Evolutionary conservation across 371 early-diverging fungal species (phyloP).

Genomic region (Syncephalastrum contaminatum): DNA sequence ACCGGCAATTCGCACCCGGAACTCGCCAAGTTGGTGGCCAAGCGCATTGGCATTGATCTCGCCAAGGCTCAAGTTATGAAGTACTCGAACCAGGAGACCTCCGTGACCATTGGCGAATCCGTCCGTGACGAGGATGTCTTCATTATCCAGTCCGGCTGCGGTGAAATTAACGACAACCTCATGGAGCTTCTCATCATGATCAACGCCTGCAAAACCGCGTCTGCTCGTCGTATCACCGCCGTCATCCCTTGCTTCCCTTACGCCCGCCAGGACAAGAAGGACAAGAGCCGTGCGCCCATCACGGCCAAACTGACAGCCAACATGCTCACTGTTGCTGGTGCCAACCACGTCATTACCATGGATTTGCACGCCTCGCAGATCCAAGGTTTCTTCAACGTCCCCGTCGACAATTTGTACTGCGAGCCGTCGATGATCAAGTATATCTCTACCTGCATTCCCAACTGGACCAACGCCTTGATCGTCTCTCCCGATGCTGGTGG

Average conservation of each 20-base stretch:
- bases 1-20: constrained; percentile 97
- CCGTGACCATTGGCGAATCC: constrained; percentile 96
- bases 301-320: constrained; percentile 94
- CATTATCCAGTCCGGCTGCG: constrained; percentile 88
- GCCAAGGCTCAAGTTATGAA: constrained; percentile 91
- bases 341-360: constrained; percentile 98
- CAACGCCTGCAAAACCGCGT: constrained; percentile 95
- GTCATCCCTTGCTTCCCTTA: constrained; percentile 98
- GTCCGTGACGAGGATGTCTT: constrained; percentile 93
- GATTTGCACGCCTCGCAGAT: constrained; percentile 96
- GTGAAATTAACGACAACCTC: constrained; percentile 91
- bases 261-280: constrained; percentile 96
- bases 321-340: constrained; percentile 93
- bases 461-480: constrained; percentile 85
- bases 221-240: constrained; percentile 92
- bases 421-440: constrained; percentile 93
- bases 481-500: constrained; percentile 98
- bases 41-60: constrained; percentile 84
- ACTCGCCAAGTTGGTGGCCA: constrained; percentile 86
- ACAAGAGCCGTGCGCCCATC: constrained; percentile 91
- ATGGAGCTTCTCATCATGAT: constrained; percentile 97
- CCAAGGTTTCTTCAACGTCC: constrained; percentile 98
- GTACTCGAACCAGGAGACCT: constrained; percentile 96
- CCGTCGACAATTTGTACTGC: constrained; percentile 95
- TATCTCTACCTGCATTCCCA: constrained; percentile 81